Evolutionary conservation across 805 yeast species (phyloP), one percentile per base, ranked within the genome.

Genomic region (Pichia paraexigua): DNA sequence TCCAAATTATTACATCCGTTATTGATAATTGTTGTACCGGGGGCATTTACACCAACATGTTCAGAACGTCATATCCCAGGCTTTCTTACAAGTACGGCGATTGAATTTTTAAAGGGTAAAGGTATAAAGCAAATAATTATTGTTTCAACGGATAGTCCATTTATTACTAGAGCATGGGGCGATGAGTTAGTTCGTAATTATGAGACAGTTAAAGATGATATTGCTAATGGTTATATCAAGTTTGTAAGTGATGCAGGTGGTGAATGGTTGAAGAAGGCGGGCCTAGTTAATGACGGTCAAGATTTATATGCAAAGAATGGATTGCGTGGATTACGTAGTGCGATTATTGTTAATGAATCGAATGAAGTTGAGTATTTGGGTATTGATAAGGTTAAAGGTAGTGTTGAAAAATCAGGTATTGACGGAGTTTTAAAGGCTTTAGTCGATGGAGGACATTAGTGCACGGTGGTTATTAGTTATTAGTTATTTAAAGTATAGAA

Each of bases 221-320:
- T 51, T 20, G 10, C 17, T 3, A 20, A 39, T 13, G 61, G 58
- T 2, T 57, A 68, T 57, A 63, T 79, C 24, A 57, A 50, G 59
- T 86, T 86, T 62, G 60, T 50, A 11, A 54, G 82, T 56, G 95
- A 87, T 67, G 81, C 87, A 49, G 73, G 75, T 56, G 58, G 49
- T 6, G 41, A 51, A 32, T 53, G 56, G 53, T 20, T 56, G 12
- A 25, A 30, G 13, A 5, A 27, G 2, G 27, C 47, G 8, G 58
- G 56, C 1, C 42, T 56, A 9, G 55, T 51, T 9, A 53, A 53
- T 24, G 53, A 53, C 15, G 49, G 51, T 17, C 28, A 24, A 24
- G 58, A 56, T 46, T 17, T 35, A 6, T 56, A 44, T 43, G 45
- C 54, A 7, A 51, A 50, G 18, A 40, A 46, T 32, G 58, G 58